These are phyloP conservation scores for Trypanosomatidae sp. DNA, from an alignment of 208 protist species.

Conservation along the genomic window DNA sequence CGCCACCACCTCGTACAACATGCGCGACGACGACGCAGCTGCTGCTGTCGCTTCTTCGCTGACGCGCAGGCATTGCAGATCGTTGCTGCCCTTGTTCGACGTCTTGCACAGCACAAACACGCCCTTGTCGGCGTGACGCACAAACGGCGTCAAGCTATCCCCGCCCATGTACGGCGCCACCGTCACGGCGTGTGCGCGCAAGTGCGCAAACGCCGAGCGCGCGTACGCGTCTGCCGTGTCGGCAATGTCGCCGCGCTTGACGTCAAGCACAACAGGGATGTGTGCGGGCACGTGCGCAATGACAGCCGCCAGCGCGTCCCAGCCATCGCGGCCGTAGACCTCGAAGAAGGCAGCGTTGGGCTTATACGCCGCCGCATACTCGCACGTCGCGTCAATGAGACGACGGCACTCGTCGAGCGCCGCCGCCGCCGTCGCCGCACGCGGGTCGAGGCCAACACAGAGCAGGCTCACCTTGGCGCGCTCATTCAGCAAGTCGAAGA, in stretches of 20 bases:
- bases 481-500: conserved; percentile 78
- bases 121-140: conserved; percentile 55
- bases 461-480: conserved; percentile 67
- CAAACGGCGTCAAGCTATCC: conserved; percentile 67
- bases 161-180: conserved; percentile 81
- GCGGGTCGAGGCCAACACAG: conserved; percentile 79
- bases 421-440: conserved; percentile 34
- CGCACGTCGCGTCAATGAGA: conserved; percentile 62
- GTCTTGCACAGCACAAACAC: conserved; percentile 86
- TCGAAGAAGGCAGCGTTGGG: conserved; percentile 87
- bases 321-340: conserved; percentile 57
- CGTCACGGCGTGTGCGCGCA: conserved; percentile 73
- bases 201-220: conserved; percentile 61
- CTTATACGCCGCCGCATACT: conserved; percentile 81
- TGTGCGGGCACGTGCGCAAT: conserved; percentile 45
- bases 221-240: conserved; percentile 79
- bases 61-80: conserved; percentile 63
- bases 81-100: conserved; percentile 80
- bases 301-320: conserved; percentile 43
- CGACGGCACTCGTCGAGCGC: conserved; percentile 56
- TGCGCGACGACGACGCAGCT: too few species aligned
- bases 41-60: too few species aligned
- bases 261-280: conserved; percentile 81
- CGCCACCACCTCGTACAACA: conserved; percentile 73
- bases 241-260: conserved; percentile 83